A percentile compares a stretch with the other conserved stretches of the same genome.
Conservation (phyloP, 257 asterid genomes). For the Penstemon newberryi region DNA sequence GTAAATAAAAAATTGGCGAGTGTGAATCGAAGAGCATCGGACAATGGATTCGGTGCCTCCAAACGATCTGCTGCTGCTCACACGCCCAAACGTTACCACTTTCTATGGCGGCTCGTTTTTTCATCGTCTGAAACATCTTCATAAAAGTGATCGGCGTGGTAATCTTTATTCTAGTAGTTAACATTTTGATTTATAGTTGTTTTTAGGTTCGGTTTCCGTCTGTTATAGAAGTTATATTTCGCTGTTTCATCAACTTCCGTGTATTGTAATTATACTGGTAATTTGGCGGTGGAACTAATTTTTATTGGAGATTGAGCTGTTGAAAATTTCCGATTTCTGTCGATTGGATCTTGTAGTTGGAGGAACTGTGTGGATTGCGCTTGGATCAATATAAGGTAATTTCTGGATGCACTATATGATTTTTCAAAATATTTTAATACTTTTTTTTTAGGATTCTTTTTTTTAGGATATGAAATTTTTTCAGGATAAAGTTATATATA, state of each 20-base stretch:
- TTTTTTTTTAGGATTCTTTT: neutral
- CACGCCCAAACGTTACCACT: constrained; percentile 42
- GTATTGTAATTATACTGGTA: constrained; percentile 23
- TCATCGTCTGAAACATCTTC: constrained; percentile 72
- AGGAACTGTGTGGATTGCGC: constrained; percentile 10
- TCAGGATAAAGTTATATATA: no score
- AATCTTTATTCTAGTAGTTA: constrained; percentile 75
- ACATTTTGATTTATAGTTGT: constrained; percentile 35
- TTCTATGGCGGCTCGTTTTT: constrained; percentile 60
- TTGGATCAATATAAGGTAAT: constrained; percentile 23
- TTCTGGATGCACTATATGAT: constrained; percentile 24
- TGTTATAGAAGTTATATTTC: constrained; percentile 24
- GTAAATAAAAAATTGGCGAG: no score
- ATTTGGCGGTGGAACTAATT: constrained; percentile 21
- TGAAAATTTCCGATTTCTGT: constrained; percentile 19
- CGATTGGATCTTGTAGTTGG: constrained; percentile 23
- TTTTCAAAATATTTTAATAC: neutral
- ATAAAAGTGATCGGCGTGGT: constrained; percentile 75
- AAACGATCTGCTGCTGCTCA: constrained; percentile 28
- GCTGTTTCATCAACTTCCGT: constrained; percentile 33
- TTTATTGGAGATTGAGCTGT: constrained; percentile 26
- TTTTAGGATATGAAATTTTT: neutral
- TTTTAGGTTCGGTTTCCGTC: constrained; percentile 11
- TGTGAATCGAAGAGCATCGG: constrained; percentile 64
- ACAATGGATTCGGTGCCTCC: constrained; percentile 95